Evolutionary conservation across 78 protist genomes (phyloP), one percentile per base, ranked within the genome.

Genomic region (Monosiga brevicollis): DNA sequence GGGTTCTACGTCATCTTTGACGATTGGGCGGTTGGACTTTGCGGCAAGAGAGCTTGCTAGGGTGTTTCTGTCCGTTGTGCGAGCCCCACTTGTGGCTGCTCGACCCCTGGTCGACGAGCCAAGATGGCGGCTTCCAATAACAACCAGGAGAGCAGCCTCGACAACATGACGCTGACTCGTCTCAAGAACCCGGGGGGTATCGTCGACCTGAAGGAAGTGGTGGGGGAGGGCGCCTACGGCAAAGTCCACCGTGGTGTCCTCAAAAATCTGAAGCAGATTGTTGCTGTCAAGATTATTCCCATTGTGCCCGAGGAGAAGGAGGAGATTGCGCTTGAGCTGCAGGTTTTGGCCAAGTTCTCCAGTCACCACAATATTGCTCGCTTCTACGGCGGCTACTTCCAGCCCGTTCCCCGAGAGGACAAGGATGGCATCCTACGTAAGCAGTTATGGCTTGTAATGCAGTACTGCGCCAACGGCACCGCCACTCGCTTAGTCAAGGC

Each of bases 281-380:
- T 89, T 0, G 93, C 91, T 36, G 74, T 87, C 37, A 89, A 89
- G 80, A 35, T 42, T 35, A 87, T 92, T 42, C 86, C 92, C 39
- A 49, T 87, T 42, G 84, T 78, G 70, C 78, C 79, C 72, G 90
- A 84, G 42, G 62, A 88, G 71, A 89, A 89, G 75, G 90, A 85
- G 49, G 81, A 87, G 74, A 73, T 83, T 34, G 86, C 83, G 29
- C 62, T 49, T 42, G 94, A 91, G 41, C 85, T 93, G 35, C 72
- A 81, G 23, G 80, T 93, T 22, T 78, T 93, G 70, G 87, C 62
- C 29, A 49, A 90, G 71, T 72, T 62, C 41, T 91, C 93, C 76
- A 42, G 79, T 15, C 39, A 78, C 82, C 85, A 72, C 15, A 70
- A 81, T 62, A 86, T 93, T 38, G 85, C 90, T 26, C 75, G 84